phyloP scores from a whole-genome alignment of 768 basidiomycete genomes.

The Panaeolus papilionaceus region DNA sequence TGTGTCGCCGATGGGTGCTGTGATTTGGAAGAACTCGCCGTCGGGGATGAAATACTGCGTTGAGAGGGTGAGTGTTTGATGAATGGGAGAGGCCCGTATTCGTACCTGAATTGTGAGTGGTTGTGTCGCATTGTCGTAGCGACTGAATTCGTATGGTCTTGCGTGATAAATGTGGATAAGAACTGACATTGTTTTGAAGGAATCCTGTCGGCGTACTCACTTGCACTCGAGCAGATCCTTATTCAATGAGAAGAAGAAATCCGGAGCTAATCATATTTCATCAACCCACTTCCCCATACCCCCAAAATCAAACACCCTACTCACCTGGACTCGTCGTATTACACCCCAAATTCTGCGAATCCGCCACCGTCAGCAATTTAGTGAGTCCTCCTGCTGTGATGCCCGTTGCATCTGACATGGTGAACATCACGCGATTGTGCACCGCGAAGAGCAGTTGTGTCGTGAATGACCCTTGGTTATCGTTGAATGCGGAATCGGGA shows the following conservation, averaged over 20 bases:
- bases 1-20: slow-evolving; percentile 26
- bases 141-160: slow-evolving; percentile 34
- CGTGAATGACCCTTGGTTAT: slow-evolving; percentile 28
- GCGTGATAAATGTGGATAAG: not conserved
- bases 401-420: slow-evolving; percentile 36
- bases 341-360: slow-evolving; percentile 25
- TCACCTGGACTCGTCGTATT: slow-evolving; percentile 32
- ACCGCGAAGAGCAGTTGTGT: slow-evolving; percentile 23
- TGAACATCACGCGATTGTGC: slow-evolving; percentile 27
- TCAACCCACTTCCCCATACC: not conserved
- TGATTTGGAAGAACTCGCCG: slow-evolving; percentile 30
- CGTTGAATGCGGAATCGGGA: slow-evolving; percentile 27
- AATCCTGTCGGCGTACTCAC: slow-evolving; percentile 22
- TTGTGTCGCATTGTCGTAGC: slow-evolving; percentile 28
- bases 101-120: slow-evolving; percentile 34
- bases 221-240: slow-evolving; percentile 32
- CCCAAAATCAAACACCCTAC: not conserved
- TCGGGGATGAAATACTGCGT: slow-evolving; percentile 31
- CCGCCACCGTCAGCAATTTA: slow-evolving; percentile 29
- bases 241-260: slow-evolving; percentile 35
- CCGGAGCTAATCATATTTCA: slow-evolving; percentile 24
- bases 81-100: too few species aligned
- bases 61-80: not conserved
- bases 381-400: slow-evolving; percentile 33
- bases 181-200: too few species aligned